Evolutionary conservation across 2,329 filamentous ascomycete species (phyloP).

Genomic region (Botrytis elliptica): DNA sequence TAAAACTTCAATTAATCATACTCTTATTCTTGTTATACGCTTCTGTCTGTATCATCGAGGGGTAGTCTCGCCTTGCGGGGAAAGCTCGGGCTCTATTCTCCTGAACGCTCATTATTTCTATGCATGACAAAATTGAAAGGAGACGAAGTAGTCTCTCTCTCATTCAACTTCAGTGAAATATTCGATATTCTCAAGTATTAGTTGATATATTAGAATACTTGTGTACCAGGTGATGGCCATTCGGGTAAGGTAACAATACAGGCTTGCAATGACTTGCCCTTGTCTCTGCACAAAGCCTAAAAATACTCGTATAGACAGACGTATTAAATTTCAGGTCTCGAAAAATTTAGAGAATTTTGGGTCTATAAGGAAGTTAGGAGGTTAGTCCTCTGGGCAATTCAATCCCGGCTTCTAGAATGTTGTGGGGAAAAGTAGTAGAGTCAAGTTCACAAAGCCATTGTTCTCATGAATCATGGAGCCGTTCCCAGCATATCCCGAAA

Average conservation of each 20-base stretch:
- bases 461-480: neutral
- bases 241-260: neutral
- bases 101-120: neutral
- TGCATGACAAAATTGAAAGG: neutral
- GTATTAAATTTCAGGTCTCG: neutral
- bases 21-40: neutral
- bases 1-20: neutral
- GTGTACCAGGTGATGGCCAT: neutral
- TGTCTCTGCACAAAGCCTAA: neutral
- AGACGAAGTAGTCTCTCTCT: neutral
- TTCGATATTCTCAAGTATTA: neutral
- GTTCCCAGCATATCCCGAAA: neutral
- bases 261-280: neutral
- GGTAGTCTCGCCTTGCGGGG: neutral
- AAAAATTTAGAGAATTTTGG: neutral
- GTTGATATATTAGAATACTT: neutral
- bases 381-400: neutral
- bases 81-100: neutral
- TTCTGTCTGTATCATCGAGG: neutral
- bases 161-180: neutral
- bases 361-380: neutral
- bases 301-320: neutral
- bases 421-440: neutral
- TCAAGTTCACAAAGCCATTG: constrained; percentile 8
- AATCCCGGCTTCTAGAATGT: neutral